A percentile compares a stretch with the other conserved stretches of the same genome.
Evolutionary conservation across 306 rosid genomes (phyloP).

Genomic region (Ormosia emarginata): DNA sequence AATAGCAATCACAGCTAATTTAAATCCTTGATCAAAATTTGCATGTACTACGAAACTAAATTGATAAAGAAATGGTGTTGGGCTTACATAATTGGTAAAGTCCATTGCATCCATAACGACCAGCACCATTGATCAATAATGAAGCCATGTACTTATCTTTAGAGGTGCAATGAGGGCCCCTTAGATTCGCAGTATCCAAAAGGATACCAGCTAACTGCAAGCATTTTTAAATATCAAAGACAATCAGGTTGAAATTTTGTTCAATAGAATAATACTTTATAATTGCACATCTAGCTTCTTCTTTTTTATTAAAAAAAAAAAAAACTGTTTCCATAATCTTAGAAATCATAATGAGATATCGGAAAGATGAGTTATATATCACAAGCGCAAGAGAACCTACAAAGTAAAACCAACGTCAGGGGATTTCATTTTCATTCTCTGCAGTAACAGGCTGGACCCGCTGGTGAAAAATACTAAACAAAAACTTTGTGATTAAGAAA

Average conservation of each 20-base stretch:
- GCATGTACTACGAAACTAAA: not conserved
- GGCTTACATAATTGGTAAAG: constrained; percentile 66
- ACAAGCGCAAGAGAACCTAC: not conserved
- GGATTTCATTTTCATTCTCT: not conserved
- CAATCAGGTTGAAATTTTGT: not conserved
- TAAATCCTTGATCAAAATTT: not conserved
- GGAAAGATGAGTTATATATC: not conserved
- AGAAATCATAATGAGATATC: not conserved
- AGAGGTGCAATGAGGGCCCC: constrained; percentile 44
- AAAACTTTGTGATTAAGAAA: not conserved
- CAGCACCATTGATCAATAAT: constrained; percentile 81
- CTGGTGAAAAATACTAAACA: not conserved
- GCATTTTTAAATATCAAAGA: not conserved
- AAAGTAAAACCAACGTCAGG: not conserved
- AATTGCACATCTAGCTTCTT: not conserved
- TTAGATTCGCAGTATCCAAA: constrained; percentile 62
- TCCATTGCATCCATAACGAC: constrained; percentile 78
- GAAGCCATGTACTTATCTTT: constrained; percentile 82
- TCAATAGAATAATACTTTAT: not conserved
- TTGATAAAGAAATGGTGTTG: constrained; percentile 7
- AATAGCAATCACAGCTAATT: not conserved
- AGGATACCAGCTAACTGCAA: constrained; percentile 80
- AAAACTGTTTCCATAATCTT: not conserved
- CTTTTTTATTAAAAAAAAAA: too few species aligned
- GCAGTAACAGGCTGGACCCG: not conserved